Percentiles rank a stretch among this genome's conserved stretches.
These are phyloP conservation scores for Leptographium radiaticola DNA, from an alignment of 2,329 filamentous ascomycete species.

Conservation along the genomic window DNA sequence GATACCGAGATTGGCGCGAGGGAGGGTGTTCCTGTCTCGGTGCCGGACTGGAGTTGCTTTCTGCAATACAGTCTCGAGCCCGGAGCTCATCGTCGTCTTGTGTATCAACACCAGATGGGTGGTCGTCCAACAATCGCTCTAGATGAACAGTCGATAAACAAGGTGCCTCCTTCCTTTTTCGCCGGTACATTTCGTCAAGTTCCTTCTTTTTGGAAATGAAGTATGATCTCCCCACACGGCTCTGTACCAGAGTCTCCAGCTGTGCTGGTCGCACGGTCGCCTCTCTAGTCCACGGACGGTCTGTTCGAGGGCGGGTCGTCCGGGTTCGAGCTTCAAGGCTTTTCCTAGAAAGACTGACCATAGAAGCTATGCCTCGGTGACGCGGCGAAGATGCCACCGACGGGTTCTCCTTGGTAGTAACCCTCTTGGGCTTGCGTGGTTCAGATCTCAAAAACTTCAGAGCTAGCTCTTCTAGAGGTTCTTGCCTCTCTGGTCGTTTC, in stretches of 20 bases:
- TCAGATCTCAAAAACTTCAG: background rate
- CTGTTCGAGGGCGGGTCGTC: background rate
- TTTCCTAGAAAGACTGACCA: background rate
- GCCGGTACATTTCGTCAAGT: conserved; percentile 41
- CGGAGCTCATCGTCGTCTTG: background rate
- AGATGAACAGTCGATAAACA: conserved; percentile 19
- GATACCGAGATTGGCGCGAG: conserved; percentile 20
- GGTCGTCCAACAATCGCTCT: conserved; percentile 17
- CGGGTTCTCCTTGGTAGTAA: background rate
- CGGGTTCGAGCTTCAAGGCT: background rate
- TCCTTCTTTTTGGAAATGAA: conserved; percentile 40
- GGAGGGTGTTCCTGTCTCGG: background rate
- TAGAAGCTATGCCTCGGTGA: background rate
- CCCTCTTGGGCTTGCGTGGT: background rate
- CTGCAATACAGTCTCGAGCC: background rate
- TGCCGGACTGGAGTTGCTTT: background rate
- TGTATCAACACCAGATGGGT: background rate
- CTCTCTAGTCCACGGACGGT: background rate
- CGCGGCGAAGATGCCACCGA: background rate
- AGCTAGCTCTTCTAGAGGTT: conserved; percentile 4
- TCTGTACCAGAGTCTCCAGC: conserved; percentile 33
- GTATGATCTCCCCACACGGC: conserved; percentile 16
- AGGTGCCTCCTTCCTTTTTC: conserved; percentile 15
- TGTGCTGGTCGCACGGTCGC: conserved; percentile 31
- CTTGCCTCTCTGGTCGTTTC: background rate